Evolutionary conservation across 306 rosid genomes (phyloP).

Genomic region (Inga oerstediana): DNA sequence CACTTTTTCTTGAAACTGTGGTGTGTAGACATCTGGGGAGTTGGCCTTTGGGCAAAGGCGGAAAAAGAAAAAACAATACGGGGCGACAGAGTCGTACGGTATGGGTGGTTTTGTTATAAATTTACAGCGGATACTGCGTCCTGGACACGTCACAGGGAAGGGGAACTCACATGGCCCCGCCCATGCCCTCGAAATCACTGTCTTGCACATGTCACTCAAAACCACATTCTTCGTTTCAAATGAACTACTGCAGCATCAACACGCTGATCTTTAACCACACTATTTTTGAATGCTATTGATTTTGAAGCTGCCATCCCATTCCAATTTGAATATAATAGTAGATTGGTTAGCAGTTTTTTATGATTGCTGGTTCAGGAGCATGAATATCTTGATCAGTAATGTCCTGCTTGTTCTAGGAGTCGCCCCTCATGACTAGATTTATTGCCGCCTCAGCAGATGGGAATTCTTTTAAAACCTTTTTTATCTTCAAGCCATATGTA

Average conservation of each 20-base stretch:
- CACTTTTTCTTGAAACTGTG: neutral
- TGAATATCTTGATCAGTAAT: too few relatives aligned
- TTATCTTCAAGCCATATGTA: too few relatives aligned
- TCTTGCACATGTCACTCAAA: neutral
- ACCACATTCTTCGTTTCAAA: neutral
- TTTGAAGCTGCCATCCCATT: neutral
- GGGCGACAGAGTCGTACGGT: neutral
- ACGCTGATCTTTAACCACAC: neutral
- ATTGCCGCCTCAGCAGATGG: too few relatives aligned
- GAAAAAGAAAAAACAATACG: too few relatives aligned
- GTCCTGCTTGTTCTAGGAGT: too few relatives aligned
- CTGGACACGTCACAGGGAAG: neutral
- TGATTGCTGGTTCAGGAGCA: too few relatives aligned
- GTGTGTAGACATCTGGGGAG: neutral
- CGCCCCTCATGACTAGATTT: too few relatives aligned
- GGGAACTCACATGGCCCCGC: constrained; percentile 6
- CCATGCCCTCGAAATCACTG: neutral
- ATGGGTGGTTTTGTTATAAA: neutral
- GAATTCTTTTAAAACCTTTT: too few relatives aligned
- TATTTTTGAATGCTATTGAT: neutral
- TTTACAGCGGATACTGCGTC: neutral
- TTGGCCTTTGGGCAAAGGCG: neutral
- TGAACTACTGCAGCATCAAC: neutral
- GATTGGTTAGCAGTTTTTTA: too few relatives aligned
- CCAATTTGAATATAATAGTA: neutral